Conservation (phyloP, 2,329 filamentous ascomycete genomes). For the Botrytis pseudocinerea region DNA sequence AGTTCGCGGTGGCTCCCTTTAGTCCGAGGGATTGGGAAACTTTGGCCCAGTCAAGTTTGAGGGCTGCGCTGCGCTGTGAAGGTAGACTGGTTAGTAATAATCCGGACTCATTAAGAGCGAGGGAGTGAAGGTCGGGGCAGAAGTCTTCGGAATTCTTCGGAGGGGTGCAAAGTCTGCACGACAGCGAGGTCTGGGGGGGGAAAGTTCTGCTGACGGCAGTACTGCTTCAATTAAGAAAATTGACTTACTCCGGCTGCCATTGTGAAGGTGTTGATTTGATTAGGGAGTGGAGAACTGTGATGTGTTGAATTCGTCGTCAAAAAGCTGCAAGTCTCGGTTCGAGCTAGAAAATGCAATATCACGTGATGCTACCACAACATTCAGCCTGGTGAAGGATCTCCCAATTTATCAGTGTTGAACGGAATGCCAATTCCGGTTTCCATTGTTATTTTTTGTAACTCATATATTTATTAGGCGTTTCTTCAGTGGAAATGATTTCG, state of each 20-base stretch:
- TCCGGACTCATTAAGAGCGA: background rate
- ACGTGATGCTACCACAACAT: conserved; percentile 28
- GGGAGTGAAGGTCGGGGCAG: background rate
- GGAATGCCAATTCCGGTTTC: background rate
- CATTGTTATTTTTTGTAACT: background rate
- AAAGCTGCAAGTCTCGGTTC: conserved; percentile 28
- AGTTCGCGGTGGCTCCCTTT: conserved; percentile 87
- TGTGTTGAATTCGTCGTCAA: conserved; percentile 35
- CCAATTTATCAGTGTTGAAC: too few relatives aligned
- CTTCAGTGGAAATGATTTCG: too few relatives aligned
- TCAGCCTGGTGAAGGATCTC: conserved; percentile 6
- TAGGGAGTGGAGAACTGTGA: conserved; percentile 52
- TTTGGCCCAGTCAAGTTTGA: conserved; percentile 99
- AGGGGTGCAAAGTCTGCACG: conserved; percentile 13
- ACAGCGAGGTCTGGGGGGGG: background rate
- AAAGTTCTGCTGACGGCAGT: background rate
- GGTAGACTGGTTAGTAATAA: conserved; percentile 29
- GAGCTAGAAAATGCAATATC: conserved; percentile 21
- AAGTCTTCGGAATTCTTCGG: conserved; percentile 25
- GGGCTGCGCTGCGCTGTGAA: conserved; percentile 87
- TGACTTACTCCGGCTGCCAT: conserved; percentile 67
- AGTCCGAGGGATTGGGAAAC: conserved; percentile 92
- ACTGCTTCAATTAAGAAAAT: conserved; percentile 34
- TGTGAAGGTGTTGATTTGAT: conserved; percentile 53
- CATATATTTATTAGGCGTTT: background rate